Evolutionary conservation across 2,329 filamentous ascomycete genomes (phyloP), one percentile per base, ranked within the genome.

Genomic region (Cordyceps javanica): DNA sequence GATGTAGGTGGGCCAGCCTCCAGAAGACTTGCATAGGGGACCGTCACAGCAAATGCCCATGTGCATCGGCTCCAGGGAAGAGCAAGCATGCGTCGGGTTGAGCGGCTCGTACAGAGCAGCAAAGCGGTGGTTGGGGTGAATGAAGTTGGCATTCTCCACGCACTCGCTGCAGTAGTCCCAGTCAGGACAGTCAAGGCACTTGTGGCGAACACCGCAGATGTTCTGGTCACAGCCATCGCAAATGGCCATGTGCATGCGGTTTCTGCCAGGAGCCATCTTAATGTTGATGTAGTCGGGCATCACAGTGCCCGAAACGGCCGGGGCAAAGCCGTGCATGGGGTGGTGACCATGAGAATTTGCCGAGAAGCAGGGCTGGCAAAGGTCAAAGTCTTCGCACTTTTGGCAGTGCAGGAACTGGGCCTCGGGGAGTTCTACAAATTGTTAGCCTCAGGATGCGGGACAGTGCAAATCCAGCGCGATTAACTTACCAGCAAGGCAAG

Each of bases 101-200:
- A 90, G 78, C 21, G 88, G 83, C 65, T 91, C 88, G 67, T 94
- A 96, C 63, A 99, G 82, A 42, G 91, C 85, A 13, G 90, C 90
- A 69, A 99, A 97, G 63, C 92, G 89, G 72, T 99, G 94, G 57
- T 82, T 80, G 19, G 90, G 85, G 70, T 99, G 95, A 51, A 82
- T 84, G 65, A 84, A 80, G 60, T 75, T 72, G 45, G 90, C 87
- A 63, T 80, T 83, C 65, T 79, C 74, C 59, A 90, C 73, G 73
- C 95, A 99, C 9, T 83, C 77, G 25, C 82, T 80, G 78, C 94
- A 99, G 75, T 90, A 97, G 68, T 99, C 94, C 89, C 91, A 99
- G 72, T 99, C 94, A 44, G 95, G 94, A 77, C 94, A 99, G 70
- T 91, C 87, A 62, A 97, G 80, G 72, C 94, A 99, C 81, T 99